Conservation (phyloP, 208 protist genomes). For the Leptomonas seymouri region DNA sequence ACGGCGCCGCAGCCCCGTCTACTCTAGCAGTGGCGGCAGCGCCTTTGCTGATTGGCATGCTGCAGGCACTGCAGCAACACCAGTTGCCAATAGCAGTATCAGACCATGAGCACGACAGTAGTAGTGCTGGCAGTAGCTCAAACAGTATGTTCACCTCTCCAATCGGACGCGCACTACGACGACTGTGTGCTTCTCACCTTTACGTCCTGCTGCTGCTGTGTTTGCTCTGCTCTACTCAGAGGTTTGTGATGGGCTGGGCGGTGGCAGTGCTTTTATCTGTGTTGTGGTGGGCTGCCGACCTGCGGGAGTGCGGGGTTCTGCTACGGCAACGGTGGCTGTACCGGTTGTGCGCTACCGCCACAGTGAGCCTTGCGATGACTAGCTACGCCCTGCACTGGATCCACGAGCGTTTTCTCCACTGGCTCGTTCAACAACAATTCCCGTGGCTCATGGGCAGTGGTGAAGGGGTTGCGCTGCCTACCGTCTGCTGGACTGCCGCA, state of each 20-base stretch:
- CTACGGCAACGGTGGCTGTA: slow-evolving; percentile 23
- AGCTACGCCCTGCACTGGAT: slow-evolving; percentile 23
- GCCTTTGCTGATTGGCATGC: slow-evolving; percentile 17
- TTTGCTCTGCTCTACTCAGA: slow-evolving; percentile 16
- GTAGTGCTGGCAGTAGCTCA: neutral
- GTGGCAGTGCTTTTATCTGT: slow-evolving; percentile 8
- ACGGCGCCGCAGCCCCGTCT: slow-evolving; percentile 3
- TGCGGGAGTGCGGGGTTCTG: slow-evolving; percentile 27
- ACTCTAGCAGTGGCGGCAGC: slow-evolving; percentile 24
- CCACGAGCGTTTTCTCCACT: slow-evolving; percentile 17
- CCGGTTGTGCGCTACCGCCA: slow-evolving; percentile 4
- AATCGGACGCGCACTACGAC: neutral
- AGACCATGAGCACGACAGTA: neutral
- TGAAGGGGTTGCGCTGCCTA: neutral
- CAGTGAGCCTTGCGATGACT: slow-evolving; percentile 6
- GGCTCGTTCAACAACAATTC: neutral
- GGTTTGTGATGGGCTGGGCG: slow-evolving; percentile 15
- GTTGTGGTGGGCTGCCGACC: slow-evolving; percentile 21
- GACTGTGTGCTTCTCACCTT: slow-evolving; percentile 20
- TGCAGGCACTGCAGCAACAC: slow-evolving; percentile 20
- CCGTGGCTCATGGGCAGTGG: slow-evolving; percentile 24
- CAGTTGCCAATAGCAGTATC: neutral
- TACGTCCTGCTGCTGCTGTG: slow-evolving; percentile 21
- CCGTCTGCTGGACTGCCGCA: slow-evolving; percentile 13
- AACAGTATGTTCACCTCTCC: neutral